Evolutionary conservation across 2,329 filamentous ascomycete species (phyloP).

Genomic region (Pyrenophora teres): DNA sequence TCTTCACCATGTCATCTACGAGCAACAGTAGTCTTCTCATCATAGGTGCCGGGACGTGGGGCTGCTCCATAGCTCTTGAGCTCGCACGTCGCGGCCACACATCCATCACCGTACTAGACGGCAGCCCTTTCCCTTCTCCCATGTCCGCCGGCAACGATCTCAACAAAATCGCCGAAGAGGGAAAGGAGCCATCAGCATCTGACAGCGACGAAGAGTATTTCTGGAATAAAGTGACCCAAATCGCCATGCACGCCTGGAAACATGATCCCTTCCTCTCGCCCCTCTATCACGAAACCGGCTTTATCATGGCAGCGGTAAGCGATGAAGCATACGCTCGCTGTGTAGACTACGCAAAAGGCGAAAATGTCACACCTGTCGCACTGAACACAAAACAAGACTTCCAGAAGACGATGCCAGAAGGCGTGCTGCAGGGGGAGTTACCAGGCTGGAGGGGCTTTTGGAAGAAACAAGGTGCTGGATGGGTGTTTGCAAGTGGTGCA

Average conservation of each 20-base stretch:
- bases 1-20: conserved; percentile 6
- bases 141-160: conserved; percentile 56
- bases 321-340: conserved; percentile 46
- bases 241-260: conserved; percentile 51
- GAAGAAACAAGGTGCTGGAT: conserved; percentile 54
- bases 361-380: conserved; percentile 34
- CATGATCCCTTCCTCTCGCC: conserved; percentile 50
- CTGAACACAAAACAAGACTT: conserved; percentile 55
- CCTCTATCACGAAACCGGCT: conserved; percentile 55
- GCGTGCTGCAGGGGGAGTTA: conserved; percentile 57
- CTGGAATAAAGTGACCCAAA: conserved; percentile 40
- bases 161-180: conserved; percentile 54
- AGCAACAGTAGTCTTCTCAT: conserved; percentile 44
- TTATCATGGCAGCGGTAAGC: conserved; percentile 53
- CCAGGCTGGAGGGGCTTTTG: conserved; percentile 58
- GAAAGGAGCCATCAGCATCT: conserved; percentile 25
- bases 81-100: conserved; percentile 55
- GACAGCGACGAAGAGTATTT: conserved; percentile 43
- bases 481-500: conserved; percentile 59
- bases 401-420: conserved; percentile 56
- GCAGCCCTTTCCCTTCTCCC: conserved; percentile 50
- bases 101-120: conserved; percentile 54
- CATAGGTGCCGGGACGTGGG: conserved; percentile 58
- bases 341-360: conserved; percentile 45
- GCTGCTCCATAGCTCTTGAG: conserved; percentile 55